Conservation (phyloP, 2,329 filamentous ascomycete species). For the Cordyceps pruinosa region DNA sequence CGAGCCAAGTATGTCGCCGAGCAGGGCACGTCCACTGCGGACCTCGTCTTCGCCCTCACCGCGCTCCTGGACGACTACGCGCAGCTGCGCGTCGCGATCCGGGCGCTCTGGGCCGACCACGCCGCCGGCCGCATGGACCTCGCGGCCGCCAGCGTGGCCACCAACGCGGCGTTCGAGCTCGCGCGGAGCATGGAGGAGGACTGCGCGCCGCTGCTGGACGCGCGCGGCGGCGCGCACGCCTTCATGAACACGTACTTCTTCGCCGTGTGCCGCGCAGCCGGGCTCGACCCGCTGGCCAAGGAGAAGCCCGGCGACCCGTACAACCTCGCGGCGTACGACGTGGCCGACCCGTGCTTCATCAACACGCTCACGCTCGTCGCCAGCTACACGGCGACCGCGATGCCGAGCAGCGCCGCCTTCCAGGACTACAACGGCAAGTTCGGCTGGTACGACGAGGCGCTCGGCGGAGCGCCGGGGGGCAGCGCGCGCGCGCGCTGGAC, state of each 20-base stretch:
- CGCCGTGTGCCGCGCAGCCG: not conserved
- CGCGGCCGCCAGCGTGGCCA: conserved; percentile 17
- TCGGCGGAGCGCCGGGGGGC: not conserved
- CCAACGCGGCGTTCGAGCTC: conserved; percentile 18
- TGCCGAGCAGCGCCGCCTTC: not conserved
- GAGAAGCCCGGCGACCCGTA: not conserved
- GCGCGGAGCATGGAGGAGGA: conserved; percentile 32
- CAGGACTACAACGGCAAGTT: conserved; percentile 17
- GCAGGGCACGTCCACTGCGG: conserved; percentile 10
- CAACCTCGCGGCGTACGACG: conserved; percentile 14
- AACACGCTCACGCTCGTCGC: conserved; percentile 11
- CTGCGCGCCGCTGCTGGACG: conserved; percentile 30
- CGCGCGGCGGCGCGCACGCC: not conserved
- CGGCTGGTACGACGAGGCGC: conserved; percentile 17
- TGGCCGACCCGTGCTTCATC: conserved; percentile 1
- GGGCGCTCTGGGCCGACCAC: conserved; percentile 14
- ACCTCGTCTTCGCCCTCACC: conserved; percentile 14
- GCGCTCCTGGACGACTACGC: conserved; percentile 13
- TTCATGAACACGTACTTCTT: not conserved
- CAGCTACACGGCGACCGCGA: not conserved
- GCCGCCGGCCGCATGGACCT: conserved; percentile 11
- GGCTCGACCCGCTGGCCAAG: conserved; percentile 4
- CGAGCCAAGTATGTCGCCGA: too few relatives aligned
- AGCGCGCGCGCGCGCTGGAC: conserved; percentile 11
- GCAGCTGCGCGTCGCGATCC: conserved; percentile 8